Evolutionary conservation across 2,329 filamentous ascomycete genomes (phyloP), one percentile per base, ranked within the genome.

Genomic region (Phaeomoniella chlamydospora): DNA sequence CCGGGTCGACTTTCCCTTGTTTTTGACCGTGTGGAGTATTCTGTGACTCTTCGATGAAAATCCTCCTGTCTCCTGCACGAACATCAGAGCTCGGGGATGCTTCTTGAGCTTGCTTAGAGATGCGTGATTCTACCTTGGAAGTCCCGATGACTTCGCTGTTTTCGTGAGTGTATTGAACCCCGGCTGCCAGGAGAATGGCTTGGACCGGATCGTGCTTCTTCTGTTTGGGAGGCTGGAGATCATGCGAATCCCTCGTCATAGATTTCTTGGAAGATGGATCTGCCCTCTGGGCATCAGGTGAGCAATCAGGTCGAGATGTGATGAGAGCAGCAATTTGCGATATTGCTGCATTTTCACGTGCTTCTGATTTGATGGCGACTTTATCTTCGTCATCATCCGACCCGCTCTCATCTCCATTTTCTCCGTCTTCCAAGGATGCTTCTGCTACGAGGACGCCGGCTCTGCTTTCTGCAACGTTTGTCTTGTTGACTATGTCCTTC

Each of bases 401-500:
- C 19, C 37, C 31, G 33, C 22, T 26, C 4, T 40, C 40, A 33
- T 47, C 36, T 51, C 53, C 6, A 56, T 52, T 13, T 36, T 71
- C 66, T 2, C 70, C 67, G 41, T 74, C 65, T 12, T 79, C 71
- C 47, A 83, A 66, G 40, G 92, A 75, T 13, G 94, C 69, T 37
- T 82, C 78, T n/a, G 78, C 68, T 18, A 94, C 74, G 17, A 74
- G 70, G 6, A 96, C 80, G 0, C 86, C 88, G 1, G 81, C 85
- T 51, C 79, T 83, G 30, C 84, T 84, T 60, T 98, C 90, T 3
- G 90, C 90, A 35, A 98, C 77, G 49, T 98, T 98, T 17, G 90
- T 96, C 58, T 94, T 94, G 64, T 96, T 94, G 48, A 98, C 85
- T 46, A 98, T 96, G 38, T 94, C 85, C n/a, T 83, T 74, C 4